Evolutionary conservation across 106 monocot species (phyloP), one percentile per base, ranked within the genome.

Genomic region (Platanthera guangdongensis): DNA sequence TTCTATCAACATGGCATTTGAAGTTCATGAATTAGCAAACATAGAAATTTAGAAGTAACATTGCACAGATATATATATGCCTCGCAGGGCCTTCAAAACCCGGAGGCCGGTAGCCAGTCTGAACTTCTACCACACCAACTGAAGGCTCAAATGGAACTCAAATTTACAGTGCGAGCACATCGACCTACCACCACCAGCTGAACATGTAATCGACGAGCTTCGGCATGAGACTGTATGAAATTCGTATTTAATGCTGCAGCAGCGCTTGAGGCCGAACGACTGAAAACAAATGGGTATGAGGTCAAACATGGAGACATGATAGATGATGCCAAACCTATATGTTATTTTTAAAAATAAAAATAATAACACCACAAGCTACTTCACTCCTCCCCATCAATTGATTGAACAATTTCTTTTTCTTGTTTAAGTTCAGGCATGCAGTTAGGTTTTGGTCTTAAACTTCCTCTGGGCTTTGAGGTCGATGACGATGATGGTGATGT

Each of bases 401-500:
- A 32, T 32, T 32, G 32, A 32, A 32, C 32, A 10, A 10, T 63
- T 63, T 6, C 22, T 63, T 60, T 60, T 6, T n/a, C 4, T 7
- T 60, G 2, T 25, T 46, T 70, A 14, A 6, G 46, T 47, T 70
- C 32, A 39, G 67, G 3, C 9, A 10, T 22, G 7, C 30, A 67
- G 47, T 47, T 14, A 78, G 52, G 74, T 68, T 75, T 80, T 86
- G 75, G 50, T 80, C 80, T 82, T 90, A 80, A 84, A 76, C 78
- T 84, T 88, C 77, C 88, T 82, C 47, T 83, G 83, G 0, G 80
- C 65, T 81, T 90, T 93, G 13, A 93, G 76, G 71, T 93, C 93
- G 12, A 93, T 79, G 14, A 93, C 90, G 52, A 93, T 76, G 46
- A 93, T 82, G 3, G 86, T 82, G 68, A 93, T 86, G 48, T 93